phyloP scores from a whole-genome alignment of 2,329 filamentous ascomycete genomes.

The Pezicula radicicola region DNA sequence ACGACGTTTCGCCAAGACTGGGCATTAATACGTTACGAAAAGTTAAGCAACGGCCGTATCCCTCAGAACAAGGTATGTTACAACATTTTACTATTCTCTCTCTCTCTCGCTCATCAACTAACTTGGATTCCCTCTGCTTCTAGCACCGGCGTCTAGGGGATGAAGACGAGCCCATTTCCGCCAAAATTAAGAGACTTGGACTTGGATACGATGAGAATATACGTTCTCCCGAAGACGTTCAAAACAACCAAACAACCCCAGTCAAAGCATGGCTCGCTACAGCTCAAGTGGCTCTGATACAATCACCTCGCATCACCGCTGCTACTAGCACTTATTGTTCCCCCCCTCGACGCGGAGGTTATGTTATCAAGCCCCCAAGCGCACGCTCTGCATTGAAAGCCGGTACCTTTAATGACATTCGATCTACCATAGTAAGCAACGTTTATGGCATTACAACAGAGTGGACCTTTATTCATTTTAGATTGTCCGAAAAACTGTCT shows the following conservation, averaged over 20 bases:
- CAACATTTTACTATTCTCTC: not conserved
- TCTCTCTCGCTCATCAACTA: not conserved
- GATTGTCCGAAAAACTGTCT: not conserved
- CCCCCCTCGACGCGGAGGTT: not conserved
- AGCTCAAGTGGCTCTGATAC: not conserved
- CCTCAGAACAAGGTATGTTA: not conserved
- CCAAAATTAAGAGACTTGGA: too few relatives aligned
- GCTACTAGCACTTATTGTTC: not conserved
- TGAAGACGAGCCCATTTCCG: too few relatives aligned
- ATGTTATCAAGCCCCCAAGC: not conserved
- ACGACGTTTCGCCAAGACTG: not conserved
- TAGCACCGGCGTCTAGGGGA: too few relatives aligned
- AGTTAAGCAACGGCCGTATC: not conserved
- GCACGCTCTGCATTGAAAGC: not conserved
- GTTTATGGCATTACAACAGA: not conserved
- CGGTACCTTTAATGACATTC: not conserved
- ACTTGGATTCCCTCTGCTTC: not conserved
- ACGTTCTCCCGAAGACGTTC: too few relatives aligned
- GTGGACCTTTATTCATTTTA: not conserved
- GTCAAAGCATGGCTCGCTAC: not conserved
- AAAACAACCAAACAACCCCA: too few relatives aligned
- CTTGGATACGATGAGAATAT: too few relatives aligned
- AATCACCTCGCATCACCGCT: not conserved
- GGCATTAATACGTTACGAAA: not conserved
- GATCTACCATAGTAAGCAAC: not conserved